Evolutionary conservation across 257 asterid genomes (phyloP).

Genomic region (Capsicum rhomboideum): DNA sequence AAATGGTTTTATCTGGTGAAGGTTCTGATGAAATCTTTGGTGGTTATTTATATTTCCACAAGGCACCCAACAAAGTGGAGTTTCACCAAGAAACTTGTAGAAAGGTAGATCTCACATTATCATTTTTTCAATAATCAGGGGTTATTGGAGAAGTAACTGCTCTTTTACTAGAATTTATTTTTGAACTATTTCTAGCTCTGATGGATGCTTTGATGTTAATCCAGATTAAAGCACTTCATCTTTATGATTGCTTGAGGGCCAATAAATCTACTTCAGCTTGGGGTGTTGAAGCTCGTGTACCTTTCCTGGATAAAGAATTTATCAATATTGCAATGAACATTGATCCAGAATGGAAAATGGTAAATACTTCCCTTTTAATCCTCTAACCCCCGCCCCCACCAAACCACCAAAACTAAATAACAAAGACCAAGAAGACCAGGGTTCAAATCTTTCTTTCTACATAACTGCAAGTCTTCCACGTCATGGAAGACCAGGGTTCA

Average conservation of each 20-base stretch:
- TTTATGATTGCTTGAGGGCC: conserved; percentile 96
- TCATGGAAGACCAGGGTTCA: neutral
- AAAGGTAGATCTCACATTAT: conserved; percentile 40
- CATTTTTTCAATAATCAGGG: neutral
- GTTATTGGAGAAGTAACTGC: neutral
- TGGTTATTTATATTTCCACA: conserved; percentile 73
- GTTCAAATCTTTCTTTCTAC: neutral
- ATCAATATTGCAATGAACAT: conserved; percentile 79
- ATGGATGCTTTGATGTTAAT: neutral
- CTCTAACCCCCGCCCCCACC: neutral
- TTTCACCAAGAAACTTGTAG: conserved; percentile 91
- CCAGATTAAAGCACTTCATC: conserved; percentile 98
- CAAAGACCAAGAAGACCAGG: neutral
- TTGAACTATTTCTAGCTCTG: neutral
- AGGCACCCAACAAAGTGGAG: conserved; percentile 97
- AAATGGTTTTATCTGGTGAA: conserved; percentile 99
- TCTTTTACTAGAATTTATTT: neutral
- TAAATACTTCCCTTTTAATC: conserved; percentile 3
- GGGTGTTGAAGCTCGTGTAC: conserved; percentile 99
- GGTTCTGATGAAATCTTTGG: conserved; percentile 99
- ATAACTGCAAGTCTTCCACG: neutral
- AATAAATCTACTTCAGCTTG: conserved; percentile 95
- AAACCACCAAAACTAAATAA: neutral
- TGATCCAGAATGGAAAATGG: conserved; percentile 98
- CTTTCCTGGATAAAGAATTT: conserved; percentile 94